Percentiles rank a stretch among this genome's conserved stretches.
Evolutionary conservation across 2,329 filamentous ascomycete genomes (phyloP).

Genomic region (Mollisia scopiformis): DNA sequence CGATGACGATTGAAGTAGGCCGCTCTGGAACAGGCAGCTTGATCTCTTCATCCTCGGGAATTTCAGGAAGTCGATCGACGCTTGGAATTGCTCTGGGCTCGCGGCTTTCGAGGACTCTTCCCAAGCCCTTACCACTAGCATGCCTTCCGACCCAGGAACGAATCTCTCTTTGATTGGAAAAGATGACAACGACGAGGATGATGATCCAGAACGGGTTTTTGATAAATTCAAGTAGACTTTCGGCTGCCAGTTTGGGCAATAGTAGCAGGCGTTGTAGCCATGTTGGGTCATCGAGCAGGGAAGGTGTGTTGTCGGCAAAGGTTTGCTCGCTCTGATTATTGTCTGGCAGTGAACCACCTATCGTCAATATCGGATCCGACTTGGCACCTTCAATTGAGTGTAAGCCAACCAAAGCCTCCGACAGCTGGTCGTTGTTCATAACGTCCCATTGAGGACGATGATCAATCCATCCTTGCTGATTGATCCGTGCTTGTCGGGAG

Average conservation of each 20-base stretch:
- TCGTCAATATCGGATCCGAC: slow-evolving; percentile 47
- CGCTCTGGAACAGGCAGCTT: slow-evolving; percentile 13
- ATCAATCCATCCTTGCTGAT: slow-evolving; percentile 56
- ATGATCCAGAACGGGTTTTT: slow-evolving; percentile 49
- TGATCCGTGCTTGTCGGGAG: slow-evolving; percentile 53
- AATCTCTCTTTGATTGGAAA: slow-evolving; percentile 30
- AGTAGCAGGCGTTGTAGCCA: slow-evolving; percentile 54
- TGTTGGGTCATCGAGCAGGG: slow-evolving; percentile 40
- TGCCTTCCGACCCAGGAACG: slow-evolving; percentile 37
- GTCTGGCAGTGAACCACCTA: slow-evolving; percentile 40
- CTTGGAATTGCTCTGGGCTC: background rate
- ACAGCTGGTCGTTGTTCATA: slow-evolving; percentile 49
- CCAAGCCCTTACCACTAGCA: slow-evolving; percentile 23
- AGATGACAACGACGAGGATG: slow-evolving; percentile 38
- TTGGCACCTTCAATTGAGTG: slow-evolving; percentile 60
- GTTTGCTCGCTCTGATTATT: background rate
- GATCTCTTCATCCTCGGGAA: slow-evolving; percentile 13
- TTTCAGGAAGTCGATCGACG: slow-evolving; percentile 6
- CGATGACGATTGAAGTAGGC: background rate
- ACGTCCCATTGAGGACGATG: slow-evolving; percentile 36
- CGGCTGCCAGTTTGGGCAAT: slow-evolving; percentile 52
- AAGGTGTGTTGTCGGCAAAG: slow-evolving; percentile 18
- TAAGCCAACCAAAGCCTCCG: slow-evolving; percentile 69
- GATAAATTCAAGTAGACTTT: slow-evolving; percentile 57
- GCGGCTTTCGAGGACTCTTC: slow-evolving; percentile 26